These are phyloP conservation scores for Trifolium repens DNA, from an alignment of 306 rosid species.

Conservation along the genomic window DNA sequence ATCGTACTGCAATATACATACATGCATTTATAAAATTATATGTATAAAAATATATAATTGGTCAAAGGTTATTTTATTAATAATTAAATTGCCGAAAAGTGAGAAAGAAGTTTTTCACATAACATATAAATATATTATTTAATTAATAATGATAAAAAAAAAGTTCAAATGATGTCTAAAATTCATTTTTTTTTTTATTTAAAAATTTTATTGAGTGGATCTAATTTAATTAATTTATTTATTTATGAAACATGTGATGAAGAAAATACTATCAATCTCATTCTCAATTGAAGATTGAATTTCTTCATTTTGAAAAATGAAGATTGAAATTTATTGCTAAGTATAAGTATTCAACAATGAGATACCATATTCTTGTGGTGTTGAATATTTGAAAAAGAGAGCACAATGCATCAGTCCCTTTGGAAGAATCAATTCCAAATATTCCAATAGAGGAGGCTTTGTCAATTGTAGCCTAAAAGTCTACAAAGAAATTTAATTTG, in stretches of 20 bases:
- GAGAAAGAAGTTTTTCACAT: neutral
- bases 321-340: neutral
- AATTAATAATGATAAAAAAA: neutral
- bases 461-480: slow-evolving; percentile 31
- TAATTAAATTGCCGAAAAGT: neutral
- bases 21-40: neutral
- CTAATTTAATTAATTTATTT: neutral
- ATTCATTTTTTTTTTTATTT: neutral
- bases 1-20: neutral
- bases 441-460: neutral
- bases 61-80: neutral
- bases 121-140: neutral
- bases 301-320: neutral
- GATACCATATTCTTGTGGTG: neutral
- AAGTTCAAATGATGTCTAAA: neutral
- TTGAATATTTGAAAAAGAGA: slow-evolving; percentile 3
- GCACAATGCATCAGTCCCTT: neutral
- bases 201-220: neutral
- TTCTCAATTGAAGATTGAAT: neutral
- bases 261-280: neutral
- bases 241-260: neutral
- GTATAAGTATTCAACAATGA: neutral
- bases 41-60: neutral
- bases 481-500: neutral
- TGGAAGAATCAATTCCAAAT: slow-evolving; percentile 7